Evolutionary conservation across 2,329 filamentous ascomycete genomes (phyloP), one percentile per base, ranked within the genome.

Genomic region (Xylariaceae sp.): DNA sequence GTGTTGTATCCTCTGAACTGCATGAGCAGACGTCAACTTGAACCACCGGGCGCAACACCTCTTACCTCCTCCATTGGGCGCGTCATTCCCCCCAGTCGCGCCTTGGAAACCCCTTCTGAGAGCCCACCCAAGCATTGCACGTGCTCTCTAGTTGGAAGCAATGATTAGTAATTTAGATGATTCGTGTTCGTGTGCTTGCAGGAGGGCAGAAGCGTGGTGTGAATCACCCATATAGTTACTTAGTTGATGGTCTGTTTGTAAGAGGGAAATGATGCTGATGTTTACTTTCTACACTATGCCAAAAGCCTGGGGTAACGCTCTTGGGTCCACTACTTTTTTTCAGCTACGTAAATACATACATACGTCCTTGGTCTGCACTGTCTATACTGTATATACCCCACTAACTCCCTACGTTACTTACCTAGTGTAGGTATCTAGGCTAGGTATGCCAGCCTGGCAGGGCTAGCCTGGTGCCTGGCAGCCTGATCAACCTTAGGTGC

Each of bases 121-220:
- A 73, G 84, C 82, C 83, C 83, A 86, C 61, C 82, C 82, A 57
- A 86, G 76, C 83, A 86, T 86, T 41, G 46, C n/a, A n/a, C n/a
- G n/a, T 67, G 64, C 51, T 54, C 54, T 37, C 32, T 37, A 19
- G 50, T 44, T 16, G 32, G 20, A 47, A 47, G 7, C 12, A 50
- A 20, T 57, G 29, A 29, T 41, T 19, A 2, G 20, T 26, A 46
- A 21, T 16, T 46, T 21, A 19, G n/a, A 18, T 19, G 16, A 16
- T 20, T 18, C n/a, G 44, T n/a, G 21, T 14, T 19, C n/a, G 29
- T 46, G 20, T 16, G 16, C 7, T 16, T 14, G 20, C 9, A 9
- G 32, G 32, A 37, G 3, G 14, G 14, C 3, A 37, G 32, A 16
- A 12, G 32, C 14, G 32, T 14, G 32, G 32, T 3, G 32, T 10